Base-by-base conservation (phyloP, 1,284 basidiomycete species). In the Leucoagaricus sp. region DNA sequence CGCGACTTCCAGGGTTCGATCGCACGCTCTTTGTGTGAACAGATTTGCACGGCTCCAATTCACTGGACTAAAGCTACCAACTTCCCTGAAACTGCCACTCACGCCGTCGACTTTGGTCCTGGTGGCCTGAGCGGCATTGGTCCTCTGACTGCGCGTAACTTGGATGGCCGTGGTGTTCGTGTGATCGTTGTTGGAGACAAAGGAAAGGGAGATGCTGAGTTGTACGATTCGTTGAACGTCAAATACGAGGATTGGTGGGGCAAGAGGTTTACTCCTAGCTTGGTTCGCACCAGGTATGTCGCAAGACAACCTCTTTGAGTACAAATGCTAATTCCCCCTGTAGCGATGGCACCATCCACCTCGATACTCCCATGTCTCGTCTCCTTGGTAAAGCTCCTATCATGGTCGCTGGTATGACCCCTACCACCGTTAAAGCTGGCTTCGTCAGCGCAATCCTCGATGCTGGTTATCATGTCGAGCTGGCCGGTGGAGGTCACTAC, bases 361-460 rank as follows among this genome's bases (percentile, higher is more conserved):
- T 99, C 66, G 95, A 99, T 73, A 98, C 96, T 0, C 91, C 94
- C 5, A 96, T 97, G 82, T 97, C 96, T 54, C 91, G 96, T 61
- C 84, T 98, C 49, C 77, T 98, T 34, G 94, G 94, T 64, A 98
- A 98, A 76, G 87, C 96, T 1, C 96, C 96, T 17, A 89, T 99
- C 73, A 98, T 98, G 95, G 94, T 99, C 47, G 94, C 94, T 48
- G 97, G 96, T 63, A 99, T 99, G 97, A 97, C 95, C 0, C 95
- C 95, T 1, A 89, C 88, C 1, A 98, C 95, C 21, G 95, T 98
- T 61, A 89, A 94, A 68, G 89, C 89, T 50, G 93, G 93, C 42
- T 94, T 97, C 71, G 94, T 97, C 63, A 86, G 88, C 58, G 95
- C 96, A 6, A 84, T 96, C 36, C 87, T 98, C 64, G 86, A 92